phyloP scores from a whole-genome alignment of 2,329 filamentous ascomycete species.

The Fusarium sulawesiense region DNA sequence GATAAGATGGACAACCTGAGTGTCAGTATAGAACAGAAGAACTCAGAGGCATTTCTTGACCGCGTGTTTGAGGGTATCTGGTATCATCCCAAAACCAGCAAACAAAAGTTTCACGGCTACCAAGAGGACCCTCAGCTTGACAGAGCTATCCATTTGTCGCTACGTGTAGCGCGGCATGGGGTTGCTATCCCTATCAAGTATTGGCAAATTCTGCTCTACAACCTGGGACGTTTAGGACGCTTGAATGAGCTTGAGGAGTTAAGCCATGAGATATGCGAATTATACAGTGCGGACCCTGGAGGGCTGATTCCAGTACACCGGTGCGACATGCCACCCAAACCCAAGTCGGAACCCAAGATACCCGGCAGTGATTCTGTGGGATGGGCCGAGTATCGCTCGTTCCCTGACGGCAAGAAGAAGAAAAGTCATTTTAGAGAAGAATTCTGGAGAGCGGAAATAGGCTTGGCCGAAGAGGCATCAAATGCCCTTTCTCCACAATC shows the following conservation, averaged over 20 bases:
- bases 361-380: background rate
- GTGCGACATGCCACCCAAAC: constrained; percentile 54
- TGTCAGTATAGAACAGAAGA: constrained; percentile 45
- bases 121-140: constrained; percentile 44
- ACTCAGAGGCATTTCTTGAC: constrained; percentile 44
- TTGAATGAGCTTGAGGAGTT: constrained; percentile 60
- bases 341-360: background rate
- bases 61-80: constrained; percentile 46
- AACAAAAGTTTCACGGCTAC: constrained; percentile 22
- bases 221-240: constrained; percentile 57
- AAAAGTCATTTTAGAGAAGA: constrained; percentile 36
- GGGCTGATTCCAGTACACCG: constrained; percentile 58
- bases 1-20: constrained; percentile 50
- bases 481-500: background rate
- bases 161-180: constrained; percentile 48
- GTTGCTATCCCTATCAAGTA: constrained; percentile 51
- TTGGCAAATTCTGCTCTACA: constrained; percentile 59
- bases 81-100: constrained; percentile 42
- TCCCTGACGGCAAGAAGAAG: constrained; percentile 17
- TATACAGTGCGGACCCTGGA: constrained; percentile 49
- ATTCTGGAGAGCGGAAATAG: constrained; percentile 43
- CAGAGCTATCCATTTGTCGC: constrained; percentile 47
- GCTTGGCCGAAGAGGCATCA: constrained; percentile 10
- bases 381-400: constrained; percentile 20
- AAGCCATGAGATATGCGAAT: constrained; percentile 56